Base-by-base conservation (phyloP, 768 basidiomycete genomes). In the Leccinum barrowsii region DNA sequence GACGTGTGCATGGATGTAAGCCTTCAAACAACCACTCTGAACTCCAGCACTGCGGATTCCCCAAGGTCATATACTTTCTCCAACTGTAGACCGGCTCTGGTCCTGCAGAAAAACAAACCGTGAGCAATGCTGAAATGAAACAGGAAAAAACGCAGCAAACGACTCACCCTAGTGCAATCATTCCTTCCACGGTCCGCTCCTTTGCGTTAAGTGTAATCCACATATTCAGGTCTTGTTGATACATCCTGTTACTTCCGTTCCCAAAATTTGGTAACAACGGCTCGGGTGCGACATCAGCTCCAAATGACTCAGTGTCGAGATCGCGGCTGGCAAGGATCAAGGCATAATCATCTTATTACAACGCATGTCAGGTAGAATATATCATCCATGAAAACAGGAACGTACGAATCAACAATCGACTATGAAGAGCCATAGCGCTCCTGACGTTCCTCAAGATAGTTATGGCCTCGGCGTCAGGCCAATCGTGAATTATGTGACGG, bases 231-330 rank as follows among this genome's bases (percentile, higher is more conserved):
- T 83, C 82, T 53, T 75, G 75, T 32, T 77, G 67, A 60, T 81
- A 82, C 28, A 69, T 67, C 6, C 74, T 66, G 44, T 76, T 66
- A 44, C 67, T 70, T 2, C 77, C 80, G 10, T 74, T 69, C 26
- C 79, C 80, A 52, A 76, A 81, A 63, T 81, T 82, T 3, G 80
- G 74, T 1, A 82, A 70, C 52, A 83, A 67, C 0, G 79, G 81
- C 52, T 76, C 74, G 0, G 80, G 80, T 1, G 78, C 80, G 59
- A 63, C 51, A 11, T 68, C 67, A 68, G 59, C 37, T 37, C 56
- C 59, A 35, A 48, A 59, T 12, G 55, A 58, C 10, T 54, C 51
- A 2, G 49, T 30, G 26, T 28, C 52, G 17, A 51, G 50, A 21
- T 61, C 59, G n/a, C 50, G 59, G 19, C 57, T 42, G 19, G 63